These are phyloP conservation scores for Salix udensis DNA, from an alignment of 345 rosid species.

Conservation along the genomic window DNA sequence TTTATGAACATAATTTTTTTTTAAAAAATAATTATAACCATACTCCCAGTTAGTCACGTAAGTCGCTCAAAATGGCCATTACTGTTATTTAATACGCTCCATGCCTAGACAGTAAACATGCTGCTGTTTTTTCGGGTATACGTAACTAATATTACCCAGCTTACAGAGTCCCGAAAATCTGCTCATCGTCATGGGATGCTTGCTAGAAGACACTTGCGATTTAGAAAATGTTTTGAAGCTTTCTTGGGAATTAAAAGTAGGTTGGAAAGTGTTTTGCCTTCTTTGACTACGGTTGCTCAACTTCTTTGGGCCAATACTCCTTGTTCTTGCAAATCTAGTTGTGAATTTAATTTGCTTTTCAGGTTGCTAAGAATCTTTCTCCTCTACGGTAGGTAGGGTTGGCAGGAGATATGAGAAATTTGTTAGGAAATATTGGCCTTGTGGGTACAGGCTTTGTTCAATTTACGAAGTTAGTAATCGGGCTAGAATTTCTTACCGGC, in stretches of 20 bases:
- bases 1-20: too few relatives aligned
- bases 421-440: not conserved
- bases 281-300: conserved; percentile 6
- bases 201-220: conserved; percentile 17
- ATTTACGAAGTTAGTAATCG: not conserved
- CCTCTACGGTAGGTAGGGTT: conserved; percentile 28
- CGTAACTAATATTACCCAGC: not conserved
- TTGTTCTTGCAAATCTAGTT: not conserved
- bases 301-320: not conserved
- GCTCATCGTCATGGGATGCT: conserved; percentile 10
- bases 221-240: not conserved
- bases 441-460: not conserved
- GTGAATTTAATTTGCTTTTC: not conserved
- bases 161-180: not conserved
- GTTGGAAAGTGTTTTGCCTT: conserved; percentile 20
- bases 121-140: not conserved
- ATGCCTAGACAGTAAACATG: not conserved
- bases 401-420: conserved; percentile 23
- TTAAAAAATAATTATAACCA: too few relatives aligned
- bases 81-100: not conserved
- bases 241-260: conserved; percentile 14
- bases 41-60: too few relatives aligned
- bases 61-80: not conserved
- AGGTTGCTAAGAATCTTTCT: not conserved
- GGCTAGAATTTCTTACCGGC: not conserved